Conservation (phyloP, 2,329 filamentous ascomycete species). For the Zarea fungicola region DNA sequence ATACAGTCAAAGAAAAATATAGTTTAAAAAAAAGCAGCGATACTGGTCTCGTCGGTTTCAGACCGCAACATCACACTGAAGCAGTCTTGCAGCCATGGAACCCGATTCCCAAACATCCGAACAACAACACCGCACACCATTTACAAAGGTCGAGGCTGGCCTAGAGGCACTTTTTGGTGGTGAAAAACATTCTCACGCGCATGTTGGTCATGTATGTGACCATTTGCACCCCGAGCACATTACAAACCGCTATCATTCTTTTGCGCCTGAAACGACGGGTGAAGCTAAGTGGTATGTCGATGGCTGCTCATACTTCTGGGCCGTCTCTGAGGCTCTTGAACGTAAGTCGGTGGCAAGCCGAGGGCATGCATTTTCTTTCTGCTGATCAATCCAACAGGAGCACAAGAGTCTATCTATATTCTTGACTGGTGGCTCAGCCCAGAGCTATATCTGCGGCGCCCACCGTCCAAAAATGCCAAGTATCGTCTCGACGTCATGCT, state of each 20-base stretch:
- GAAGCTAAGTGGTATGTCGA: constrained; percentile 88
- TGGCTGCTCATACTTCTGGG: constrained; percentile 79
- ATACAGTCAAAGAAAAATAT: too few relatives aligned
- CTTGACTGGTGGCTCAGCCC: constrained; percentile 89
- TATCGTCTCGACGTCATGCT: constrained; percentile 84
- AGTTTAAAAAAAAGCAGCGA: too few relatives aligned
- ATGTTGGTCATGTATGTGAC: constrained; percentile 35
- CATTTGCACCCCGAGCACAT: constrained; percentile 38
- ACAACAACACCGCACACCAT: constrained; percentile 2
- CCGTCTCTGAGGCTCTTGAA: constrained; percentile 74
- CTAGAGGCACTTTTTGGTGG: constrained; percentile 35
- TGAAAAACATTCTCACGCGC: constrained; percentile 41
- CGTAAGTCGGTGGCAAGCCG: constrained; percentile 28
- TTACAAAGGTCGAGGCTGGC: constrained; percentile 37
- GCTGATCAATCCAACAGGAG: constrained; percentile 39
- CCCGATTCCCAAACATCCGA: constrained; percentile 5
- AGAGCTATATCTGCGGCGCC: constrained; percentile 79
- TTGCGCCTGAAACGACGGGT: constrained; percentile 66
- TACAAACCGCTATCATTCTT: constrained; percentile 57
- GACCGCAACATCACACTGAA: background rate
- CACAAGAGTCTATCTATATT: constrained; percentile 75
- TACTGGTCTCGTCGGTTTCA: too few relatives aligned
- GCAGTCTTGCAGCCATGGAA: background rate
- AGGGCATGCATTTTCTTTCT: background rate
- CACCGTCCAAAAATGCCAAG: constrained; percentile 73